phyloP scores from a whole-genome alignment of 768 basidiomycete species.

The Strobilomyces echinocephalus region DNA sequence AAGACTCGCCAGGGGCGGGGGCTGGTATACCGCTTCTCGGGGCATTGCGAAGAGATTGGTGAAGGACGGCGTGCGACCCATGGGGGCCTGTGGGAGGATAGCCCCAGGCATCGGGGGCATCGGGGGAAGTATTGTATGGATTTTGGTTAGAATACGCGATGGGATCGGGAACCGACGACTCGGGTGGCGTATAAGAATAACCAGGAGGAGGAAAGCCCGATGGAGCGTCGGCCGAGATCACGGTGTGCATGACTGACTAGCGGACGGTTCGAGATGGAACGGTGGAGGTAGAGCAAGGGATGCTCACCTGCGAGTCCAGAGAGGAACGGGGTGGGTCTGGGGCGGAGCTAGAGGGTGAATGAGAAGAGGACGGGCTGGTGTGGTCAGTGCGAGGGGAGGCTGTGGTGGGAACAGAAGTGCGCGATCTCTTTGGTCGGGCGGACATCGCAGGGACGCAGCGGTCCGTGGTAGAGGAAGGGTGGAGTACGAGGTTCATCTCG shows the following conservation, averaged over 20 bases:
- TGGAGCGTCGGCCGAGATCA: slow-evolving; percentile 34
- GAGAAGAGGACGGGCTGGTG: slow-evolving; percentile 45
- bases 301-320: slow-evolving; percentile 42
- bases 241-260: slow-evolving; percentile 34
- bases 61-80: slow-evolving; percentile 39
- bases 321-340: slow-evolving; percentile 33
- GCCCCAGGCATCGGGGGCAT: slow-evolving; percentile 51
- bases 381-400: slow-evolving; percentile 31
- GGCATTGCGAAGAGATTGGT: slow-evolving; percentile 44
- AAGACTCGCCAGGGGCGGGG: slow-evolving; percentile 15
- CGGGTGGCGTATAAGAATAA: slow-evolving; percentile 43
- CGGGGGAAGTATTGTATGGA: slow-evolving; percentile 40
- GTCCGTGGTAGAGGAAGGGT: slow-evolving; percentile 70
- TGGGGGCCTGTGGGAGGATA: slow-evolving; percentile 37
- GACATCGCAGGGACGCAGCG: slow-evolving; percentile 53
- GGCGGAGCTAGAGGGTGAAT: slow-evolving; percentile 45
- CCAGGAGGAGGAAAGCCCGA: slow-evolving; percentile 35
- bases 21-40: slow-evolving; percentile 20
- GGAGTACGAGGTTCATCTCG: slow-evolving; percentile 86
- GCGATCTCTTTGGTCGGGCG: slow-evolving; percentile 34
- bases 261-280: neutral
- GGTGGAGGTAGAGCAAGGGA: neutral
- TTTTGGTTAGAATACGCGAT: slow-evolving; percentile 39
- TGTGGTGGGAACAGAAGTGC: slow-evolving; percentile 33
- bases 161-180: slow-evolving; percentile 37